Evolutionary conservation across 306 rosid genomes (phyloP).

Genomic region (Sechiopsis laciniata): DNA sequence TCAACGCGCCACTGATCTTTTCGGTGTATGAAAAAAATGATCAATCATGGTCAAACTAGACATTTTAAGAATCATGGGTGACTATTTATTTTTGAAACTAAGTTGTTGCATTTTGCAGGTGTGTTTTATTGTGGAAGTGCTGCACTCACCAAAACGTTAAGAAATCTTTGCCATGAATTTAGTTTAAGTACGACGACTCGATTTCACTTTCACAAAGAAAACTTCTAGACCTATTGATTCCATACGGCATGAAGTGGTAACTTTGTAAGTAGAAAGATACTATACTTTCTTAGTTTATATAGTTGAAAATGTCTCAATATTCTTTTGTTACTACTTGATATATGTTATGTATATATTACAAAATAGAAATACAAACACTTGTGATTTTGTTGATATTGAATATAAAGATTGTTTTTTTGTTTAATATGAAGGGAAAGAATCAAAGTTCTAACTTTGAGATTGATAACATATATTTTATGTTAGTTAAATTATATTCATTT

Average conservation of each 20-base stretch:
- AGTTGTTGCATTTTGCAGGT: slow-evolving; percentile 41
- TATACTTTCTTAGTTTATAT: not conserved
- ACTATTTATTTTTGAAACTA: too few species aligned
- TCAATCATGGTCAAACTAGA: too few species aligned
- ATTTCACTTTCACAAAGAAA: slow-evolving; percentile 84
- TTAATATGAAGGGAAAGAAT: too few species aligned
- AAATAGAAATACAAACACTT: not conserved
- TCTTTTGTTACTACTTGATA: not conserved
- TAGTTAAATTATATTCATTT: too few species aligned
- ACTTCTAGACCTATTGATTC: slow-evolving; percentile 38
- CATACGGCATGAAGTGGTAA: not conserved
- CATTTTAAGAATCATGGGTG: too few species aligned
- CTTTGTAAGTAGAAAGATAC: not conserved
- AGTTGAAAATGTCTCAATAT: not conserved
- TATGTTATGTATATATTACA: not conserved
- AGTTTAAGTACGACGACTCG: slow-evolving; percentile 47
- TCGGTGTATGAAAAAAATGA: too few species aligned
- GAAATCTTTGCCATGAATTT: slow-evolving; percentile 43
- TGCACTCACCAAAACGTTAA: slow-evolving; percentile 29
- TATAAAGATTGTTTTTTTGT: not conserved
- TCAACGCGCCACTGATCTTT: too few species aligned
- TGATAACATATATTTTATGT: too few species aligned
- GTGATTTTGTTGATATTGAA: not conserved
- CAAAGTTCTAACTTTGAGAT: too few species aligned
- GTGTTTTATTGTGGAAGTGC: slow-evolving; percentile 92